Conservation (phyloP, 768 basidiomycete species). For the Lyophyllum decastes region DNA sequence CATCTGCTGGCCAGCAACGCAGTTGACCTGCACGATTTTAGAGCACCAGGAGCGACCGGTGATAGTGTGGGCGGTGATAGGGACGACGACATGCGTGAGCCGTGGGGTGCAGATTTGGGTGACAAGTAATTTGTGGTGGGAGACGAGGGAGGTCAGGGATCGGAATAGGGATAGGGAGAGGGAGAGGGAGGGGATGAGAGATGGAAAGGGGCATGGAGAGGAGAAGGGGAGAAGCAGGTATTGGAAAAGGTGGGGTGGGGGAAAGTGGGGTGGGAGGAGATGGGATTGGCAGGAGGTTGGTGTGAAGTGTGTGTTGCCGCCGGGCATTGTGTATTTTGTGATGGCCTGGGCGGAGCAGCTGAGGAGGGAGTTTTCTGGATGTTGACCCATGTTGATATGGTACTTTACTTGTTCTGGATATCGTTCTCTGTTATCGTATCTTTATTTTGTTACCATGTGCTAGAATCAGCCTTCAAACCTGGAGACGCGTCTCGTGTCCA, state of each 20-base stretch:
- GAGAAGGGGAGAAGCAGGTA: conserved; percentile 21
- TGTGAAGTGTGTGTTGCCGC: conserved; percentile 70
- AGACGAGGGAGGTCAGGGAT: conserved; percentile 28
- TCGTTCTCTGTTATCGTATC: not conserved
- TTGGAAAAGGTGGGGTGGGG: conserved; percentile 45
- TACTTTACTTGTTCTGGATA: not conserved
- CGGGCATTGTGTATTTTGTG: conserved; percentile 71
- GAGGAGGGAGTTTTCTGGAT: conserved; percentile 43
- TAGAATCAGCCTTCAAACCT: not conserved
- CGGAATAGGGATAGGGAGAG: conserved; percentile 20
- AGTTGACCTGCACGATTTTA: conserved; percentile 77
- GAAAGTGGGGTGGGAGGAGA: conserved; percentile 58
- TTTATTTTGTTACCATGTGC: not conserved
- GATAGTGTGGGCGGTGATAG: conserved; percentile 89
- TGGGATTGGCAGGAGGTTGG: conserved; percentile 85
- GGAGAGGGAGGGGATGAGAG: conserved; percentile 18
- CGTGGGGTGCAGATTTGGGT: conserved; percentile 94
- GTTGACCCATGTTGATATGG: conserved; percentile 9
- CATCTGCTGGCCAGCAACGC: conserved; percentile 96
- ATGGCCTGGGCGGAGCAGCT: conserved; percentile 76
- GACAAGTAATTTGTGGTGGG: conserved; percentile 81
- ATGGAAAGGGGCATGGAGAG: conserved; percentile 19
- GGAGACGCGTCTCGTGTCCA: not conserved
- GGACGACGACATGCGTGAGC: conserved; percentile 82
- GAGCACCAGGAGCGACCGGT: conserved; percentile 72